phyloP scores from a whole-genome alignment of 371 early-diverging fungal species.

The Basidiobolus meristosporus region DNA sequence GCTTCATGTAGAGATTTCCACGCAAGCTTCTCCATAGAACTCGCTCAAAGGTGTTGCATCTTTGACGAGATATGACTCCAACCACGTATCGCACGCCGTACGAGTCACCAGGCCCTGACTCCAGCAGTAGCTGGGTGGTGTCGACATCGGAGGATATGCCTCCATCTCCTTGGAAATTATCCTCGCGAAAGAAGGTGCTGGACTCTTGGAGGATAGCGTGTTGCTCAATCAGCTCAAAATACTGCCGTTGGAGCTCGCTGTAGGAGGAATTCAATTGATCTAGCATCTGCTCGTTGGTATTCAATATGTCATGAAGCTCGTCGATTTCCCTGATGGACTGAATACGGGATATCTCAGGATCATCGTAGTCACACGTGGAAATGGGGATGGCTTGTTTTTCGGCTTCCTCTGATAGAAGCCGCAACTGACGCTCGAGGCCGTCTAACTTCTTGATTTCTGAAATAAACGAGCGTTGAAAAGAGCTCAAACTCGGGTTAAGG shows the following conservation, averaged over 20 bases:
- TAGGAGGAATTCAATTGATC: slow-evolving; percentile 72
- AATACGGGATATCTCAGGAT: slow-evolving; percentile 21
- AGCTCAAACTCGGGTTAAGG: slow-evolving; percentile 85
- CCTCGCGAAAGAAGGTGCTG: slow-evolving; percentile 47
- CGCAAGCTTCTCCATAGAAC: slow-evolving; percentile 93
- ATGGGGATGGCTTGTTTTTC: slow-evolving; percentile 43
- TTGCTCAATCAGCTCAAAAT: slow-evolving; percentile 75
- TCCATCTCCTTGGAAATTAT: slow-evolving; percentile 22
- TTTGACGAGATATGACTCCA: slow-evolving; percentile 71
- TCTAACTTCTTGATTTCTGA: slow-evolving; percentile 77
- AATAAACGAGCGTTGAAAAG: slow-evolving; percentile 92
- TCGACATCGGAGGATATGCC: slow-evolving; percentile 33
- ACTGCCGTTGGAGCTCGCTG: slow-evolving; percentile 66
- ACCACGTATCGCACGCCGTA: slow-evolving; percentile 51
- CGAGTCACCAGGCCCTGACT: slow-evolving; percentile 10
- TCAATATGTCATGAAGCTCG: slow-evolving; percentile 70
- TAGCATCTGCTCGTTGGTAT: slow-evolving; percentile 62
- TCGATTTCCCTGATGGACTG: slow-evolving; percentile 84
- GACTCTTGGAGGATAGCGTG: slow-evolving; percentile 81
- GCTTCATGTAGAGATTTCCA: slow-evolving; percentile 92
- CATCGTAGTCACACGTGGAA: slow-evolving; percentile 21
- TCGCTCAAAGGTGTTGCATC: slow-evolving; percentile 81
- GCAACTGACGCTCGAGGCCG: slow-evolving; percentile 84
- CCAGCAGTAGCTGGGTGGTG: slow-evolving; percentile 32
- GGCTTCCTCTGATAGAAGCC: slow-evolving; percentile 62